Conservation (phyloP, 257 asterid genomes). For the Solanum clarkiae region DNA sequence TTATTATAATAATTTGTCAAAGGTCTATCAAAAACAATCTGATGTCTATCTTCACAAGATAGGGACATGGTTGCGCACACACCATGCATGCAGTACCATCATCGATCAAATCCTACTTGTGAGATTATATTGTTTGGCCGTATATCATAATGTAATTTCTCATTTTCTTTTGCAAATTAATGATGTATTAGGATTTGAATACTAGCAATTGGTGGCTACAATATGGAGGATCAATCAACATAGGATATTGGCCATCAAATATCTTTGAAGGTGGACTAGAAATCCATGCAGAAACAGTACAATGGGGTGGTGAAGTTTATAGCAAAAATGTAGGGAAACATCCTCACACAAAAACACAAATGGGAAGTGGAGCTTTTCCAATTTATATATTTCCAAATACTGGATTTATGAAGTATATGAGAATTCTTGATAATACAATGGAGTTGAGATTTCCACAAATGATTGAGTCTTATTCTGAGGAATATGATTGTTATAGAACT, state of each 20-base stretch:
- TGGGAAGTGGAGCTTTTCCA: constrained; percentile 50
- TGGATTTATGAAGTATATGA: constrained; percentile 34
- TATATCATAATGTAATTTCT: not conserved
- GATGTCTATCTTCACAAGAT: not conserved
- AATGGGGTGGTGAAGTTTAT: constrained; percentile 80
- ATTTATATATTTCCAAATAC: constrained; percentile 6
- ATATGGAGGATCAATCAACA: constrained; percentile 29
- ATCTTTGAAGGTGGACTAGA: constrained; percentile 15
- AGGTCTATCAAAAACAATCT: not conserved
- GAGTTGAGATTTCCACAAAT: constrained; percentile 22
- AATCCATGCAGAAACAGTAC: constrained; percentile 28
- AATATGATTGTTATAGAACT: constrained; percentile 35
- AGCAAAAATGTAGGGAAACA: constrained; percentile 35
- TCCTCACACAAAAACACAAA: constrained; percentile 41
- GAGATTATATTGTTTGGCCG: not conserved
- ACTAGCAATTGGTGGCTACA: constrained; percentile 61
- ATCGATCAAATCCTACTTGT: not conserved
- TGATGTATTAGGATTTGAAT: constrained; percentile 20
- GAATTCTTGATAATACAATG: constrained; percentile 24
- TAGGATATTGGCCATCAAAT: constrained; percentile 58
- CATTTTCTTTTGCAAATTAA: not conserved
- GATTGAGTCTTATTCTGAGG: constrained; percentile 28
- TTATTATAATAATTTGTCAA: too few relatives aligned
- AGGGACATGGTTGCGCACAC: fast-evolving
- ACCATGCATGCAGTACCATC: too few relatives aligned